These are phyloP conservation scores for Amaranthus hypochondriacus DNA, from an alignment of 148 eudicot species.

Conservation along the genomic window DNA sequence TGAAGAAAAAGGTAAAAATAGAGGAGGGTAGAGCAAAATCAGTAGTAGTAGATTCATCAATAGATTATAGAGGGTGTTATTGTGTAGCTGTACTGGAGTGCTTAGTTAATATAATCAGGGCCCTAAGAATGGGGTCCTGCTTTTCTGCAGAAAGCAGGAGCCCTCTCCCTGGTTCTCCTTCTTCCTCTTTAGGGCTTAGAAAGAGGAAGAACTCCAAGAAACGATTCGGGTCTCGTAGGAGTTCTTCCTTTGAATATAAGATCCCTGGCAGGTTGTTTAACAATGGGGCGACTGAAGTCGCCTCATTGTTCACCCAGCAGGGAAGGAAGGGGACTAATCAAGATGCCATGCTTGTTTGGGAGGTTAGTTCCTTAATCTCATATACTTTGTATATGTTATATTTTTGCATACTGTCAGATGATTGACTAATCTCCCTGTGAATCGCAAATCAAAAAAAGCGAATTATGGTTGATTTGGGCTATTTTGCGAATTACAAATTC, in stretches of 20 bases:
- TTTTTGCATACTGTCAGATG: not conserved
- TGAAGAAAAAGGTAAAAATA: not conserved
- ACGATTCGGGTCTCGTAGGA: constrained; percentile 43
- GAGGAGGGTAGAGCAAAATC: constrained; percentile 1
- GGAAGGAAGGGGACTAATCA: constrained; percentile 94
- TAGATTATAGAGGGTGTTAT: constrained; percentile 45
- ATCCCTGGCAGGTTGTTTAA: constrained; percentile 61
- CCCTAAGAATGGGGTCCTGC: constrained; percentile 99
- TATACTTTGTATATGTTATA: not conserved
- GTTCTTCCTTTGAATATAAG: constrained; percentile 55
- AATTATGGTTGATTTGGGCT: too few species aligned
- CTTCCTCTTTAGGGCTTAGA: constrained; percentile 37
- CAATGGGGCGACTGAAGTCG: constrained; percentile 68
- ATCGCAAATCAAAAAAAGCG: too few species aligned
- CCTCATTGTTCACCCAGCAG: constrained; percentile 79
- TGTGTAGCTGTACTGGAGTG: constrained; percentile 86
- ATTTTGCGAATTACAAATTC: too few species aligned
- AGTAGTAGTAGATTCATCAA: constrained; percentile 58
- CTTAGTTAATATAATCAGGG: constrained; percentile 76
- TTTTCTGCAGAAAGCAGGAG: constrained; percentile 81
- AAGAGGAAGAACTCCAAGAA: constrained; percentile 57
- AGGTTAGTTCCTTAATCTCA: constrained; percentile 39
- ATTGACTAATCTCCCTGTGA: not conserved
- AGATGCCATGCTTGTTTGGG: constrained; percentile 99
- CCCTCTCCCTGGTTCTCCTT: constrained; percentile 69